phyloP scores from a whole-genome alignment of 768 basidiomycete genomes.

The Russula abietina region DNA sequence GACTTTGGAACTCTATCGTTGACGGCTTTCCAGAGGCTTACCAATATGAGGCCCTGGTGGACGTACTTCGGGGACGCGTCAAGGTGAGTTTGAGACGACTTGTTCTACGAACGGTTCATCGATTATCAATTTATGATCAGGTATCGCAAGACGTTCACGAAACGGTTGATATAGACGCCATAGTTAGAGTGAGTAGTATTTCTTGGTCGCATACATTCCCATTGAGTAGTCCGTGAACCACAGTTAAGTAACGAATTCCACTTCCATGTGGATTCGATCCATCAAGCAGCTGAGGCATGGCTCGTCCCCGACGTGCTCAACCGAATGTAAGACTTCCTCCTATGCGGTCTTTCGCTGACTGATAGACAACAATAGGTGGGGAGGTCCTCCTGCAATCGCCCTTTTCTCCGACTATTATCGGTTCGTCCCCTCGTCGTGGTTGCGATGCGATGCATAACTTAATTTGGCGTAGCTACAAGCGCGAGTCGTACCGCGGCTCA shows the following conservation, averaged over 20 bases:
- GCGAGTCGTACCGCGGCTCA: slow-evolving; percentile 74
- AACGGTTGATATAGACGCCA: slow-evolving; percentile 65
- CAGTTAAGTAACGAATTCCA: slow-evolving; percentile 81
- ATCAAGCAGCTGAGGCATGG: slow-evolving; percentile 77
- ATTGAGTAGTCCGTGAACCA: background rate
- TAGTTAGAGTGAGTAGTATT: slow-evolving; percentile 52
- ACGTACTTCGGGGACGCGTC: slow-evolving; percentile 80
- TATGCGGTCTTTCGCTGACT: background rate
- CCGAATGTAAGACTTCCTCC: slow-evolving; percentile 43
- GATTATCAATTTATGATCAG: slow-evolving; percentile 30
- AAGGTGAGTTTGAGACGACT: slow-evolving; percentile 44
- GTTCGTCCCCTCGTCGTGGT: slow-evolving; percentile 23
- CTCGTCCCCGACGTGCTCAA: slow-evolving; percentile 75
- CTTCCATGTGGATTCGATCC: slow-evolving; percentile 71
- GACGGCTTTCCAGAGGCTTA: slow-evolving; percentile 58
- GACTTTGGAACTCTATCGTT: slow-evolving; percentile 36
- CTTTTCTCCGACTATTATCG: slow-evolving; percentile 59
- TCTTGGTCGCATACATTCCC: background rate
- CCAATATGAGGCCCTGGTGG: slow-evolving; percentile 73
- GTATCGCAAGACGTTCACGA: slow-evolving; percentile 66
- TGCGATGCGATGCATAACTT: background rate
- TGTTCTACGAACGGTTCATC: background rate
- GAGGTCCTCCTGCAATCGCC: slow-evolving; percentile 66
- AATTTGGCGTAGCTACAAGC: slow-evolving; percentile 47
- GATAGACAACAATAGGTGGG: slow-evolving; percentile 36